Base-by-base conservation (phyloP, 2,329 filamentous ascomycete species). In the Sarocladiaceae sp. region DNA sequence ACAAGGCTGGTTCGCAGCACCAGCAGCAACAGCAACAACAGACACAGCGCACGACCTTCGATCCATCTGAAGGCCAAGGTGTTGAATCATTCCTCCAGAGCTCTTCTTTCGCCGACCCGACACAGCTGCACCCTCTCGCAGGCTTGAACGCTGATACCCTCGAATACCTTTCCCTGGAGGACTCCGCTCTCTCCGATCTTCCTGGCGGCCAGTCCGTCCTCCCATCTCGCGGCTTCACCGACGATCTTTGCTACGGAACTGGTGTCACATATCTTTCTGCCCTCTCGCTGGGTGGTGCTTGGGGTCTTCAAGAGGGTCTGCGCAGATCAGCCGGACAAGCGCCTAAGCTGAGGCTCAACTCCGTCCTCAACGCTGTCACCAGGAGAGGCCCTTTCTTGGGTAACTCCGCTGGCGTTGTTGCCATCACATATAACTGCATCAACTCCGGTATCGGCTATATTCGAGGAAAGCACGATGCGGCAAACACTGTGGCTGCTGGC, bases 211-310 rank as follows among this genome's bases (percentile, higher is more conserved):
- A 89, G 67, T 95, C 93, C 39, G 87, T 92, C 52, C 82, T 99
- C 52, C 94, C 95, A 39, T 97, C 92, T 53, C 87, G 94, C 69
- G 94, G 94, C 67, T 99, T 96, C 84, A 96, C 92, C 55, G 94
- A 99, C 67, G 94, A 99, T 70, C 83, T 99, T 55, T 97, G 94
- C 74, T 99, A 99, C 70, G 94, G 95, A 65, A 95, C 94, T 20
- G 94, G 94, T 62, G 86, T 93, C 56, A 96, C 91, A 66, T 99
- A 99, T 68, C 78, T 99, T 55, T 77, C 88, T n/a, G 94, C 88
- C 6, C 76, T 99, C 62, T 81, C 87, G 36, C 67, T 95, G 59
- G 94, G 94, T 69, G 94, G 94, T 59, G 86, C 83, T 53, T 97
- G 93, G 93, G 94, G 94, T 56, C 71, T 99, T 60, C 86, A 88